Conservation (phyloP, 2,329 filamentous ascomycete species). For the Aspergillus fumigatus region DNA sequence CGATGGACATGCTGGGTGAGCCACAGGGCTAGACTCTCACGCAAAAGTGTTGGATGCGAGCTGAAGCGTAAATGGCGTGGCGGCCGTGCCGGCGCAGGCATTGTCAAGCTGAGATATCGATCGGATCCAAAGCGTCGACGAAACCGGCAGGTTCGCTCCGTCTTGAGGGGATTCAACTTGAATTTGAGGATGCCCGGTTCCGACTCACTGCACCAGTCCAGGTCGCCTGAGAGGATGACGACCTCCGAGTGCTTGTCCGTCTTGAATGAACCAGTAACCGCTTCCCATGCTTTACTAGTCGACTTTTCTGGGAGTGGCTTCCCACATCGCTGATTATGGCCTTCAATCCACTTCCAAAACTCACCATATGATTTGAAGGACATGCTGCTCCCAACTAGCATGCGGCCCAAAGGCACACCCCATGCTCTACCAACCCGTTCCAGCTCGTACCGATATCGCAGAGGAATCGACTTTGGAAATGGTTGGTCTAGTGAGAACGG, state of each 20-base stretch:
- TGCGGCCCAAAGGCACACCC: conserved; percentile 21
- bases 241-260: conserved; percentile 32
- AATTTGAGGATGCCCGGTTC: conserved; percentile 36
- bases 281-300: conserved; percentile 29
- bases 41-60: conserved; percentile 22
- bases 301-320: conserved; percentile 30
- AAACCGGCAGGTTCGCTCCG: conserved; percentile 43
- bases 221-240: conserved; percentile 37
- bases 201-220: conserved; percentile 34
- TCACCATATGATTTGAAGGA: conserved; percentile 23
- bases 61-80: conserved; percentile 21
- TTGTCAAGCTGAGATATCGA: conserved; percentile 40
- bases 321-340: conserved; percentile 19
- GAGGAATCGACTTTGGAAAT: conserved; percentile 23
- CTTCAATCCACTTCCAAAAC: conserved; percentile 32
- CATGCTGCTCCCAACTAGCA: conserved; percentile 25
- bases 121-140: conserved; percentile 44
- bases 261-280: conserved; percentile 28
- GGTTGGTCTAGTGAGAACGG: conserved; percentile 32
- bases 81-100: conserved; percentile 29
- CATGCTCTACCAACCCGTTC: conserved; percentile 32
- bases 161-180: conserved; percentile 37
- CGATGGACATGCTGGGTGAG: conserved; percentile 35
- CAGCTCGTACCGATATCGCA: conserved; percentile 37
- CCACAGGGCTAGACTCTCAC: conserved; percentile 37